These are phyloP conservation scores for Sungouiella blattae DNA, from an alignment of 805 yeast species.

Conservation along the genomic window DNA sequence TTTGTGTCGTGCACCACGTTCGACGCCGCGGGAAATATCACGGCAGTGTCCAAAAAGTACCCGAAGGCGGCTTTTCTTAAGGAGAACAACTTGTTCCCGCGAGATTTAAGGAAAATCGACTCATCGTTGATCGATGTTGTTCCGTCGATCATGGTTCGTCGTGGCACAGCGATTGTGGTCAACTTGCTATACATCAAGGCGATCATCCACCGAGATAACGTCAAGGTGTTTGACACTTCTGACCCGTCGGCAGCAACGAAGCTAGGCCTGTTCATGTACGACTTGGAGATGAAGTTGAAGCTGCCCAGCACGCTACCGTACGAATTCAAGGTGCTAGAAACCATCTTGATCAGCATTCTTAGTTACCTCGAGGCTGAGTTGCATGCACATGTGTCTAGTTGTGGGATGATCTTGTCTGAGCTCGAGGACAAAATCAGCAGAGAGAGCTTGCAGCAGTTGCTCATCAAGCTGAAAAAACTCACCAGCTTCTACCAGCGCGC, in stretches of 20 bases:
- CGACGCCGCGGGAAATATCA: conserved; percentile 64
- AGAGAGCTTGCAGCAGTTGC: conserved; percentile 64
- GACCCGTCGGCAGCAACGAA: conserved; percentile 64
- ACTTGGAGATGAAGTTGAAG: conserved; percentile 70
- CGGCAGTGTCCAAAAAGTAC: conserved; percentile 66
- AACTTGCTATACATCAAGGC: conserved; percentile 88
- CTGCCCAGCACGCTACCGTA: conserved; percentile 33
- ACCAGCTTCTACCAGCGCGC: conserved; percentile 74
- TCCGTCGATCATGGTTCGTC: conserved; percentile 80
- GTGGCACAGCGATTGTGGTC: conserved; percentile 69
- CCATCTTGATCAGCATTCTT: conserved; percentile 77
- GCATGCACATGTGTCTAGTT: conserved; percentile 50
- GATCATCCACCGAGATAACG: conserved; percentile 72
- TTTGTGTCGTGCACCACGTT: conserved; percentile 79
- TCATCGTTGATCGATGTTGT: conserved; percentile 72
- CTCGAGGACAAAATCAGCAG: conserved; percentile 80
- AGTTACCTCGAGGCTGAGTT: conserved; percentile 75
- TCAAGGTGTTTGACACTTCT: conserved; percentile 79
- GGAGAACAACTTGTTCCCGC: conserved; percentile 72
- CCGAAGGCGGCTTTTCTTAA: conserved; percentile 68
- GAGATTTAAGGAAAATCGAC: conserved; percentile 86
- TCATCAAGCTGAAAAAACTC: conserved; percentile 69
- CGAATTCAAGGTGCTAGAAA: conserved; percentile 81
- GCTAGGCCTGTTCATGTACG: conserved; percentile 78
- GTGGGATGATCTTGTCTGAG: conserved; percentile 63